Evolutionary conservation across 2,329 filamentous ascomycete genomes (phyloP).

Genomic region (Paramyrothecium roridum): DNA sequence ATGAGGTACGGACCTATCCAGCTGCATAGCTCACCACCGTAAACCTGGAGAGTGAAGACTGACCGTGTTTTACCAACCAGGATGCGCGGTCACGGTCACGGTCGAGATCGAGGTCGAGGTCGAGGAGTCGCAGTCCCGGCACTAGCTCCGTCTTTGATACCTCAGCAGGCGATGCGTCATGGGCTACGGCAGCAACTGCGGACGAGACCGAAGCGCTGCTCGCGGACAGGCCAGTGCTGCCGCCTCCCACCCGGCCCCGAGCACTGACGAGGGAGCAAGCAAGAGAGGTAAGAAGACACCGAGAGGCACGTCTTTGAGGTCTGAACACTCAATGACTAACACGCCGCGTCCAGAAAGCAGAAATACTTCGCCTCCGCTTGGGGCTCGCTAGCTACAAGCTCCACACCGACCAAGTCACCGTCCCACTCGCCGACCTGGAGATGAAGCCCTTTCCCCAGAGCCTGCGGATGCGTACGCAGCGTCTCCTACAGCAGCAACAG

Average conservation of each 20-base stretch:
- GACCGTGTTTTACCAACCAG: not conserved
- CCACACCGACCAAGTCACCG: conserved; percentile 65
- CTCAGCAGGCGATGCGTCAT: conserved; percentile 44
- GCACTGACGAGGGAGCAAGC: conserved; percentile 49
- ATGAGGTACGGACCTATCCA: conserved; percentile 20
- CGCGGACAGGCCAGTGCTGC: conserved; percentile 3
- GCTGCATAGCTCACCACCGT: not conserved
- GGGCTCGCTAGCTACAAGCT: conserved; percentile 73
- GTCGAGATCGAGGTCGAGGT: conserved; percentile 18
- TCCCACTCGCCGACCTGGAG: conserved; percentile 61
- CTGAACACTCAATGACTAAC: not conserved
- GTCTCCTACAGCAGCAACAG: not conserved
- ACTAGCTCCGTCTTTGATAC: conserved; percentile 49
- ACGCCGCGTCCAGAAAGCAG: conserved; percentile 48
- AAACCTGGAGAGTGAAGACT: not conserved
- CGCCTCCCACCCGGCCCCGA: conserved; percentile 8
- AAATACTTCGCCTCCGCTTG: conserved; percentile 66
- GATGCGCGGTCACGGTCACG: not conserved
- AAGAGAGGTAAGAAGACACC: conserved; percentile 39
- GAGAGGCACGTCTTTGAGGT: not conserved
- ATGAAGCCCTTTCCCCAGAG: conserved; percentile 23
- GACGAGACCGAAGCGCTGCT: conserved; percentile 28
- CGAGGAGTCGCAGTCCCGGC: conserved; percentile 34
- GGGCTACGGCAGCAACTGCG: conserved; percentile 47
- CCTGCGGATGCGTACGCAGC: not conserved